A percentile compares a stretch with the other conserved stretches of the same genome.
Evolutionary conservation across 805 yeast species (phyloP).

Genomic region (Cyberlindnera xishuangbannaensis): DNA sequence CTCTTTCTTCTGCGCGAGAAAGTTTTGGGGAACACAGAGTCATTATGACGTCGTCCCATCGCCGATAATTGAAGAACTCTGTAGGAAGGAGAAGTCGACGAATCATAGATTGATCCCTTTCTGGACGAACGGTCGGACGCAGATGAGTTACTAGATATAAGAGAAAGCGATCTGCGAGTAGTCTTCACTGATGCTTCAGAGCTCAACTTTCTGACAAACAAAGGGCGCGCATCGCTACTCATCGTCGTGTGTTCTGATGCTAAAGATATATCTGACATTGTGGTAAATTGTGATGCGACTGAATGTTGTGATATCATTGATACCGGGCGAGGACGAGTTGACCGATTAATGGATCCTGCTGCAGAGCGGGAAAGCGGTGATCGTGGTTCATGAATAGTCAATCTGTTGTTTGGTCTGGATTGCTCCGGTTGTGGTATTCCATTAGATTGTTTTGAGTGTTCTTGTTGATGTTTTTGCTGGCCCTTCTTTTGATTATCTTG

Average conservation of each 20-base stretch:
- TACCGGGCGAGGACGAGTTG: conserved; percentile 44
- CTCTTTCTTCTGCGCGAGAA: conserved; percentile 22
- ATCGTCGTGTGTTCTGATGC: conserved; percentile 18
- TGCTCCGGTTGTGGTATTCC: no score
- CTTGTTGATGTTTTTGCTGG: conserved; percentile 1
- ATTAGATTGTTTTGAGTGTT: no score
- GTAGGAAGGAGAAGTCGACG: conserved; percentile 28
- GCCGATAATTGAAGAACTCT: conserved; percentile 14
- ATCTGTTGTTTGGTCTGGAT: not conserved
- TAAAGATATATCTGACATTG: conserved; percentile 45
- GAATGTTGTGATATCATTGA: conserved; percentile 50
- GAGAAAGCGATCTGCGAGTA: conserved; percentile 22
- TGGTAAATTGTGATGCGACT: conserved; percentile 39
- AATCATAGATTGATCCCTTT: conserved; percentile 35
- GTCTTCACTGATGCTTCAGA: conserved; percentile 22
- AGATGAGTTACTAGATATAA: conserved; percentile 7
- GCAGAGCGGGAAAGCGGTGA: conserved; percentile 17
- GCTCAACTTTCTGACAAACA: conserved; percentile 18
- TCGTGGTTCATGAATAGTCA: conserved; percentile 26
- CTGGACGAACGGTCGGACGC: conserved; percentile 33
- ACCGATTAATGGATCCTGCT: conserved; percentile 7
- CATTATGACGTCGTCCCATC: conserved; percentile 18
- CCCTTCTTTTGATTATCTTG: not conserved
- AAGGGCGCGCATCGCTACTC: conserved; percentile 17
- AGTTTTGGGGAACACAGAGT: conserved; percentile 20